A percentile compares a stretch with the other conserved stretches of the same genome.
Conservation (phyloP, 345 rosid genomes). For the Citrus maxima region DNA sequence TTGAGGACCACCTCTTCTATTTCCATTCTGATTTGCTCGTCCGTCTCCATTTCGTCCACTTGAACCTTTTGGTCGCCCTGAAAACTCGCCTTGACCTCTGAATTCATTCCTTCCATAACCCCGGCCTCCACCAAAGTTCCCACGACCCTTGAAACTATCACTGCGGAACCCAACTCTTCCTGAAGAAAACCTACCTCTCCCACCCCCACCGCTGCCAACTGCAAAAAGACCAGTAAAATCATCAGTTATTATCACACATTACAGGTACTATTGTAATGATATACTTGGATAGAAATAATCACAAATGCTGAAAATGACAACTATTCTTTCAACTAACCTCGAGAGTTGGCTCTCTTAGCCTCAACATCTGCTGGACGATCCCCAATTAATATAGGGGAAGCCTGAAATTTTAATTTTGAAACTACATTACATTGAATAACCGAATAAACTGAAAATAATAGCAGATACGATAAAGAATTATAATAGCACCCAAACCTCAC, state of each 20-base stretch:
- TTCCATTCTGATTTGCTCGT: conserved; percentile 55
- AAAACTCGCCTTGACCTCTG: conserved; percentile 62
- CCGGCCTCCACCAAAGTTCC: conserved; percentile 42
- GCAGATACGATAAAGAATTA: not conserved
- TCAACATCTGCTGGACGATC: conserved; percentile 45
- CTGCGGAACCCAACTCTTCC: conserved; percentile 41
- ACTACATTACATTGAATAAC: not conserved
- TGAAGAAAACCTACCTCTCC: conserved; percentile 38
- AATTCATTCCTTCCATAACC: conserved; percentile 59
- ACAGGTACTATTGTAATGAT: not conserved
- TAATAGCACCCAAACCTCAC: not conserved
- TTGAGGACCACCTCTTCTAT: conserved; percentile 42
- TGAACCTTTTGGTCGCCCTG: conserved; percentile 62
- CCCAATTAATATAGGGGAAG: conserved; percentile 49
- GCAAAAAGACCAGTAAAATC: conserved; percentile 11
- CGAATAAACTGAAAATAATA: not conserved
- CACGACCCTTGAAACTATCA: conserved; percentile 50
- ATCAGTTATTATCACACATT: not conserved
- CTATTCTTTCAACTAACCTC: conserved; percentile 34
- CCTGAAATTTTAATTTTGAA: conserved; percentile 38
- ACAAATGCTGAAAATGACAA: not conserved
- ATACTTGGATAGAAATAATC: not conserved
- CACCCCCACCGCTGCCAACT: conserved; percentile 26
- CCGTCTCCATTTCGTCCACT: conserved; percentile 51
- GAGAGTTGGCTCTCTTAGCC: conserved; percentile 59